Percentiles rank a stretch among this genome's conserved stretches.
Evolutionary conservation across 2,329 filamentous ascomycete species (phyloP).

Genomic region (Aspergillus fischeri): DNA sequence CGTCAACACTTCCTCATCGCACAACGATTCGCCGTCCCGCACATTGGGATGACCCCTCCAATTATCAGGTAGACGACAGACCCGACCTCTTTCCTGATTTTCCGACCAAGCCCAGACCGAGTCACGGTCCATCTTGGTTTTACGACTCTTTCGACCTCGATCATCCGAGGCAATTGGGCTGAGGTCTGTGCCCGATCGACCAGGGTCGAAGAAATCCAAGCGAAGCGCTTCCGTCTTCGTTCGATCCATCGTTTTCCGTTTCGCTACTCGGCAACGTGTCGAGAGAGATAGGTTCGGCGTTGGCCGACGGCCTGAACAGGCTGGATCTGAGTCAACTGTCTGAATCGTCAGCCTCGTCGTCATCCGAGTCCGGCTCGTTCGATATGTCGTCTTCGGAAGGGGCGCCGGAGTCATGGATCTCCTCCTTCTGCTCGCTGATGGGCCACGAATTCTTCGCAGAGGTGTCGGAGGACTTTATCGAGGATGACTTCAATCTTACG

Average conservation of each 20-base stretch:
- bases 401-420: slow-evolving; percentile 88
- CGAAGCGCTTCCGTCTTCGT: slow-evolving; percentile 5
- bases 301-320: slow-evolving; percentile 47
- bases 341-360: slow-evolving; percentile 40
- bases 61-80: slow-evolving; percentile 20
- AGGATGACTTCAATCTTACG: slow-evolving; percentile 99
- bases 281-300: slow-evolving; percentile 42
- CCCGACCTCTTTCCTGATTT: not conserved
- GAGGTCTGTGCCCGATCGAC: slow-evolving; percentile 1
- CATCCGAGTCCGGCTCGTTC: slow-evolving; percentile 36
- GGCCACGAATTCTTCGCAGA: slow-evolving; percentile 99
- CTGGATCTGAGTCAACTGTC: slow-evolving; percentile 45
- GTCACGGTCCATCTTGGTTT: not conserved
- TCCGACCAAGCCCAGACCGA: not conserved
- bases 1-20: slow-evolving; percentile 25
- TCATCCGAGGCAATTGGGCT: not conserved
- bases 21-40: slow-evolving; percentile 30
- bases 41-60: slow-evolving; percentile 29
- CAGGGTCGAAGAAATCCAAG: slow-evolving; percentile 9
- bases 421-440: slow-evolving; percentile 89
- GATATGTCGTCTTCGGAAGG: slow-evolving; percentile 44
- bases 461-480: slow-evolving; percentile 97
- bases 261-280: slow-evolving; percentile 41
- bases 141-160: not conserved
- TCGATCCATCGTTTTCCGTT: slow-evolving; percentile 1